Evolutionary conservation across 768 basidiomycete species (phyloP), one percentile per base, ranked within the genome.

Genomic region (Collybiopsis luxurians): DNA sequence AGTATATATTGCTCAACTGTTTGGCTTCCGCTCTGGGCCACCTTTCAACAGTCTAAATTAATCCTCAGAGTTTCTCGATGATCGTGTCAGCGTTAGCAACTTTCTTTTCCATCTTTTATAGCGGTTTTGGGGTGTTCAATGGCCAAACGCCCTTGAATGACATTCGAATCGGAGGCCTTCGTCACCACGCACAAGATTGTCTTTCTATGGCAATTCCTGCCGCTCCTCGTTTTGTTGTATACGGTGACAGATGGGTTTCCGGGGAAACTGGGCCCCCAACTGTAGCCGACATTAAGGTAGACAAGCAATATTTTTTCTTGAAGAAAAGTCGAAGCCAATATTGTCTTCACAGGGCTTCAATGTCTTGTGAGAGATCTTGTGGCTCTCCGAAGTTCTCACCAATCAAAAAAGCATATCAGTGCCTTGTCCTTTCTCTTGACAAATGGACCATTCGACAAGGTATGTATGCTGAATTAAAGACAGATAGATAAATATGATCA

Each of bases 401-500:
- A 12, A 26, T 34, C 12, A n/a, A 31, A 21, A 31, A 36, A 12
- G n/a, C 5, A 34, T 13, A 21, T 31, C 10, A 64, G 65, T 30
- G 64, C 64, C 6, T 62, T 82, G 1, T 73, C 75, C 2, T 81
- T 82, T 66, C 60, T 78, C 46, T 60, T 78, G 13, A 63, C 66
- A 10, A 66, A 67, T 15, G 80, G 81, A 2, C 62, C 78, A 0
- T 73, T 62, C 45, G 79, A 82, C 57, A 30, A 31, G 9, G 34
- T 49, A 27, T 10, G 43, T 40, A n/a, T n/a, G n/a, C n/a, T n/a
- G n/a, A n/a, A n/a, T n/a, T n/a, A n/a, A n/a, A n/a, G n/a, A n/a
- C n/a, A n/a, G n/a, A n/a, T n/a, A n/a, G 4, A 43, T 15, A 11
- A 15, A 27, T 21, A 26, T 13, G 44, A 12, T 36, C 26, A 17